Evolutionary conservation across 1,139 yeast genomes (phyloP).

Genomic region (Hemisphaericaspora xylanilytica): DNA sequence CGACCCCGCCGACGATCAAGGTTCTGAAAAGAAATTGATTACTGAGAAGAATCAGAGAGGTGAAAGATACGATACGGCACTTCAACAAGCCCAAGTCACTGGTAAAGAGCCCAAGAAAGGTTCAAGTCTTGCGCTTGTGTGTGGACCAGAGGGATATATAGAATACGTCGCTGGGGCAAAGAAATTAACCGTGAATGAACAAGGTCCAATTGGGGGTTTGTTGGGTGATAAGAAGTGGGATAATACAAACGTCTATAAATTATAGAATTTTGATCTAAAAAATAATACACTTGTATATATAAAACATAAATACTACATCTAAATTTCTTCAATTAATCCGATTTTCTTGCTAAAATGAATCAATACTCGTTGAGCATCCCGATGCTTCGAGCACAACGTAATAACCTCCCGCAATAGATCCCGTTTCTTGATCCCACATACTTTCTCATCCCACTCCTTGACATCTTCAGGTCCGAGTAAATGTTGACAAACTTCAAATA

Average conservation of each 20-base stretch:
- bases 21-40: slow-evolving; percentile 6
- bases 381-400: slow-evolving; percentile 66
- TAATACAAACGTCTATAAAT: slow-evolving; percentile 55
- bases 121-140: slow-evolving; percentile 63
- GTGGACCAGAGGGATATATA: slow-evolving; percentile 90
- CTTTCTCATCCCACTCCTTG: slow-evolving; percentile 37
- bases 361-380: slow-evolving; percentile 81
- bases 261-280: slow-evolving; percentile 23
- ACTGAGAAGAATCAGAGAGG: slow-evolving; percentile 14
- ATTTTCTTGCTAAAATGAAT: slow-evolving; percentile 56
- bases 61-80: slow-evolving; percentile 39
- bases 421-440: slow-evolving; percentile 62
- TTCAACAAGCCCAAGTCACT: slow-evolving; percentile 52
- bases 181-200: slow-evolving; percentile 47
- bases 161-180: slow-evolving; percentile 69
- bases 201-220: slow-evolving; percentile 67
- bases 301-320: not conserved
- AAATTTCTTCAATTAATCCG: slow-evolving; percentile 34
- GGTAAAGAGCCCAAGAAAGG: slow-evolving; percentile 26
- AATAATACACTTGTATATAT: slow-evolving; percentile 5
- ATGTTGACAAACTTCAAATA: slow-evolving; percentile 68
- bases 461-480: slow-evolving; percentile 51
- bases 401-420: slow-evolving; percentile 66
- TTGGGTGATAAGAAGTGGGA: slow-evolving; percentile 71
- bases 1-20: slow-evolving; percentile 1